Percentiles rank a stretch among this genome's conserved stretches.
These are phyloP conservation scores for Apiotrichum veenhuisii DNA, from an alignment of 1,284 basidiomycete genomes.

Conservation along the genomic window DNA sequence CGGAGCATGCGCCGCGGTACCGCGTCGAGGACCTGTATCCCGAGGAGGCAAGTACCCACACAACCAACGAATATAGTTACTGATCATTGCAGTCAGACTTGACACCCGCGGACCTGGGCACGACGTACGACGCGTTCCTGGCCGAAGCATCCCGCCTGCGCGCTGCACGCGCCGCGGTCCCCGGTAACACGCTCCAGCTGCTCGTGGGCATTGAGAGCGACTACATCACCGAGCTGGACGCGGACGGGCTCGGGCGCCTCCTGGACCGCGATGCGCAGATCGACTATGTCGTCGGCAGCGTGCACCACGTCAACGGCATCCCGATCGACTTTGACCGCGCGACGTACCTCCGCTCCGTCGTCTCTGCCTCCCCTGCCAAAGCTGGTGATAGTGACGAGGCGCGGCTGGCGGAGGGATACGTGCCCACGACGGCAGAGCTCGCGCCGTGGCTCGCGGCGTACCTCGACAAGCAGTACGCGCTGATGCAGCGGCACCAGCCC, in stretches of 20 bases:
- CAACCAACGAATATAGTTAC: background rate
- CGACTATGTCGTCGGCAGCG: conserved; percentile 87
- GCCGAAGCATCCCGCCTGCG: conserved; percentile 68
- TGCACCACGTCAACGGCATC: conserved; percentile 83
- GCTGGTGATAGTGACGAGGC: conserved; percentile 7
- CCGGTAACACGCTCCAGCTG: conserved; percentile 59
- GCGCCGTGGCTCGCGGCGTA: conserved; percentile 61
- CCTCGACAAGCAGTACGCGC: conserved; percentile 73
- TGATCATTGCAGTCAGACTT: conserved; percentile 38
- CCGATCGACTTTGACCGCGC: conserved; percentile 86
- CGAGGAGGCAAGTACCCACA: conserved; percentile 68
- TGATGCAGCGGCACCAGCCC: conserved; percentile 69
- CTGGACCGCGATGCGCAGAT: conserved; percentile 59
- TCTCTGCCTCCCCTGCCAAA: conserved; percentile 51
- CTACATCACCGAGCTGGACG: conserved; percentile 67
- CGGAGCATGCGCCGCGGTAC: conserved; percentile 93
- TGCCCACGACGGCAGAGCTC: conserved; percentile 19
- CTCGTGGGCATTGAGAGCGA: conserved; percentile 94
- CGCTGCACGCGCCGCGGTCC: conserved; percentile 49
- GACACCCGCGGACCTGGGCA: conserved; percentile 29
- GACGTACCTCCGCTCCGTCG: conserved; percentile 37
- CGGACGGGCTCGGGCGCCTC: conserved; percentile 52
- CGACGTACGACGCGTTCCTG: conserved; percentile 35
- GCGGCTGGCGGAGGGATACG: conserved; percentile 12
- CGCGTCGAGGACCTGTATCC: conserved; percentile 79